Evolutionary conservation across 1,139 yeast genomes (phyloP).

Genomic region (Kodamaea derodonti): DNA sequence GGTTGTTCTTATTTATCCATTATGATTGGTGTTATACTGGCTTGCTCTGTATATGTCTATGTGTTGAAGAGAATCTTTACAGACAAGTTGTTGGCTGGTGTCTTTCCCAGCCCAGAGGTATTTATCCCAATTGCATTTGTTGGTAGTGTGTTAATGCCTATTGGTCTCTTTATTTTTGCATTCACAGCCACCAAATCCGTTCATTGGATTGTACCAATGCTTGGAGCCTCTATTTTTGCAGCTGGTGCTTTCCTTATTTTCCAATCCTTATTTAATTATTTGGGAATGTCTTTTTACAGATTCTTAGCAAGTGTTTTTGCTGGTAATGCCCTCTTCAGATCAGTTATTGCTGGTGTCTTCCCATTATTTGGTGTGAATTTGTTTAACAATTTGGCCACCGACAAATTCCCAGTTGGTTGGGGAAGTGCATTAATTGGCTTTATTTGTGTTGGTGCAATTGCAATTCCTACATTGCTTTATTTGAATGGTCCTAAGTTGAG

Average conservation of each 20-base stretch:
- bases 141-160: slow-evolving; percentile 40
- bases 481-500: slow-evolving; percentile 47
- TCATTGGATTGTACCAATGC: slow-evolving; percentile 43
- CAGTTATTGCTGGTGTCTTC: slow-evolving; percentile 55
- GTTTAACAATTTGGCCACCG: slow-evolving; percentile 41
- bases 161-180: slow-evolving; percentile 45
- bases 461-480: slow-evolving; percentile 45
- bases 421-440: slow-evolving; percentile 50
- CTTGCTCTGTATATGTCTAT: slow-evolving; percentile 23
- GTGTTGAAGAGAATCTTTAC: slow-evolving; percentile 22
- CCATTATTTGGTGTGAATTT: slow-evolving; percentile 56
- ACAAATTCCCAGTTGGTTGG: slow-evolving; percentile 53
- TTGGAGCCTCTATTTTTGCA: slow-evolving; percentile 39
- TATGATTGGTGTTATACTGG: slow-evolving; percentile 38
- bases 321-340: slow-evolving; percentile 49
- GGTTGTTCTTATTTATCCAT: slow-evolving; percentile 46
- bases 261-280: slow-evolving; percentile 35
- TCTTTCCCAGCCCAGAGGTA: slow-evolving; percentile 32
- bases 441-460: slow-evolving; percentile 37
- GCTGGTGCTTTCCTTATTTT: slow-evolving; percentile 36
- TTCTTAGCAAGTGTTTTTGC: slow-evolving; percentile 59
- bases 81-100: slow-evolving; percentile 18
- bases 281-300: slow-evolving; percentile 32
- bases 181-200: slow-evolving; percentile 41
- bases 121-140: slow-evolving; percentile 41